phyloP scores from a whole-genome alignment of 176 grass and related monocot genomes.

The Oryza longistaminata region DNA sequence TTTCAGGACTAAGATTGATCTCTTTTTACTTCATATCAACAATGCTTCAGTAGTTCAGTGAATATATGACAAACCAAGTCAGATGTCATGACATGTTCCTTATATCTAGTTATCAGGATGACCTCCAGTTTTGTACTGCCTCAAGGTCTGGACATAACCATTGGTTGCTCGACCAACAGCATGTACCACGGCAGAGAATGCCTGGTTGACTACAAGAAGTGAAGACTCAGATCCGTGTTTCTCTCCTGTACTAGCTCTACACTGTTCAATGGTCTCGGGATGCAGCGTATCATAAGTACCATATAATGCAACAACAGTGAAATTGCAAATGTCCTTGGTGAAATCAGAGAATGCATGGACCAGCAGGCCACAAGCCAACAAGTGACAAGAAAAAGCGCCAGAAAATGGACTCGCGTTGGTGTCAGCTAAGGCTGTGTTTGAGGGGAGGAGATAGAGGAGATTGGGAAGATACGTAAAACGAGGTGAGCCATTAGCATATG shows the following conservation, averaged over 20 bases:
- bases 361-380: neutral
- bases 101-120: neutral
- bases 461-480: too few species aligned
- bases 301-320: neutral
- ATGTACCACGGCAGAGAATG: neutral
- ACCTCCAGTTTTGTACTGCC: neutral
- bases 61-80: neutral
- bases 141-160: neutral
- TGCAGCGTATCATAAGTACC: neutral
- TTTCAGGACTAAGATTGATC: neutral
- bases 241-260: neutral
- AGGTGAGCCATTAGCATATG: too few species aligned
- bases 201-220: neutral
- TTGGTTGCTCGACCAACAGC: neutral
- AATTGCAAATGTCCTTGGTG: neutral
- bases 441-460: too few species aligned
- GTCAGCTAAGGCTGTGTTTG: too few species aligned
- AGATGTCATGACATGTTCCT: conserved; percentile 3
- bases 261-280: neutral
- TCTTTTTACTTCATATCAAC: neutral
- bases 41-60: neutral
- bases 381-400: neutral
- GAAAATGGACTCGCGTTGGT: neutral
- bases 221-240: neutral
- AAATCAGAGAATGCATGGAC: conserved; percentile 2